Conservation (phyloP, 2,329 filamentous ascomycete genomes). For the Venturia carpophila region DNA sequence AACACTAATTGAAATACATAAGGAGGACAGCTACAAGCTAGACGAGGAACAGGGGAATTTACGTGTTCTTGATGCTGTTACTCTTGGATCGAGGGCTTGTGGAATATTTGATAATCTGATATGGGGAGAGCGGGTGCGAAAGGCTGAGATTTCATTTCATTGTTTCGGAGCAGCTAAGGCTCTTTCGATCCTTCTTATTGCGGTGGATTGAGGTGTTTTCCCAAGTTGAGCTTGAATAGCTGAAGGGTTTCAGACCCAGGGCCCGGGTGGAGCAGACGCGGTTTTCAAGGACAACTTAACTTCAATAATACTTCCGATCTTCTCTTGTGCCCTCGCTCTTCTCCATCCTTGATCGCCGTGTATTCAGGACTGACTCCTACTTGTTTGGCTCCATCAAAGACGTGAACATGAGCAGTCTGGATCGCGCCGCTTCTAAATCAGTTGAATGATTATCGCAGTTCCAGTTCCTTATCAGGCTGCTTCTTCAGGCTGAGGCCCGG, state of each 20-base stretch:
- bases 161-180: background rate
- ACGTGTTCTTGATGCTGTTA: background rate
- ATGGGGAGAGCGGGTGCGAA: background rate
- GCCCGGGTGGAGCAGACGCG: background rate
- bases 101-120: constrained; percentile 10
- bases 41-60: background rate
- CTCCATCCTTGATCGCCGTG: too few species aligned
- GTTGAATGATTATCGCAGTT: too few species aligned
- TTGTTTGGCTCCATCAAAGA: too few species aligned
- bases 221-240: background rate
- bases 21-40: background rate
- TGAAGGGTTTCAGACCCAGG: background rate
- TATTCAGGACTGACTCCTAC: too few species aligned
- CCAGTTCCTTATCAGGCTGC: too few species aligned
- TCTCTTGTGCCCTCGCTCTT: background rate
- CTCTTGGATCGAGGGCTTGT: constrained; percentile 7
- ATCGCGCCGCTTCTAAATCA: too few species aligned
- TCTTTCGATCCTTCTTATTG: background rate
- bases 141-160: background rate
- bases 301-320: constrained; percentile 11
- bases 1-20: constrained; percentile 2
- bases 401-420: too few species aligned
- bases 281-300: background rate
- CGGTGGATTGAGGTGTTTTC: background rate
- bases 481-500: background rate